phyloP scores from a whole-genome alignment of 768 basidiomycete genomes.

The Gyrodon lividus region DNA sequence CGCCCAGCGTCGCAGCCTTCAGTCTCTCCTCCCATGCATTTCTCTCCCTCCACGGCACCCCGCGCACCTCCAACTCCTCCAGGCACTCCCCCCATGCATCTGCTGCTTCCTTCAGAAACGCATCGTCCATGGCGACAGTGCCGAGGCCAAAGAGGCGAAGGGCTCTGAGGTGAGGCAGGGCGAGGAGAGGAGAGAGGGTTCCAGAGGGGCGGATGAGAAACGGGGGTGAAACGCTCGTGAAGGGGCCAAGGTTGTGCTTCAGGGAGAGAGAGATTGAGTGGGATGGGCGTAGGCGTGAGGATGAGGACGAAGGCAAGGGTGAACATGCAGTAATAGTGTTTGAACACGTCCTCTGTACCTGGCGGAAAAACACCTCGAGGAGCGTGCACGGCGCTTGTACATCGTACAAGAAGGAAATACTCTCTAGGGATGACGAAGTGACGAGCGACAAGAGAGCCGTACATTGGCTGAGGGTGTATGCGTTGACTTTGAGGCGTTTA shows the following conservation, averaged over 20 bases:
- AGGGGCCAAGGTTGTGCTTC: conserved; percentile 25
- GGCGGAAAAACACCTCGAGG: conserved; percentile 24
- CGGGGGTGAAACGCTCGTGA: conserved; percentile 19
- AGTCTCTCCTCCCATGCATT: conserved; percentile 14
- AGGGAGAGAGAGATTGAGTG: conserved; percentile 23
- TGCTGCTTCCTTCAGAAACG: conserved; percentile 25
- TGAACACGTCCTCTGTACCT: conserved; percentile 19
- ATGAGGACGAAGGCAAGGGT: not conserved
- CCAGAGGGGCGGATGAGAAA: conserved; percentile 26
- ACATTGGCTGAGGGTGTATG: conserved; percentile 29
- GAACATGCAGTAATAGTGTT: not conserved
- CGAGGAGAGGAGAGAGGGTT: conserved; percentile 23
- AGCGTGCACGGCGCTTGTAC: conserved; percentile 21
- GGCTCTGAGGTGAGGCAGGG: conserved; percentile 17
- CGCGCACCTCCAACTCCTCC: conserved; percentile 26
- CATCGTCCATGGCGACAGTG: conserved; percentile 27
- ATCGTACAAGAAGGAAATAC: conserved; percentile 27
- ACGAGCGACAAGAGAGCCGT: conserved; percentile 24
- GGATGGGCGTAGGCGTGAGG: not conserved
- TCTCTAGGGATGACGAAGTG: conserved; percentile 22
- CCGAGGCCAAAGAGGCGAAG: conserved; percentile 27
- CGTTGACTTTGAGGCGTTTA: conserved; percentile 22
- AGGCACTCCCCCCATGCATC: conserved; percentile 26
- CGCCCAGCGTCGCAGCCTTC: conserved; percentile 19
- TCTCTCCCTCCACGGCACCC: conserved; percentile 26